Evolutionary conservation across 176 grass and related monocot genomes (phyloP).

Genomic region (Zoysia japonica): DNA sequence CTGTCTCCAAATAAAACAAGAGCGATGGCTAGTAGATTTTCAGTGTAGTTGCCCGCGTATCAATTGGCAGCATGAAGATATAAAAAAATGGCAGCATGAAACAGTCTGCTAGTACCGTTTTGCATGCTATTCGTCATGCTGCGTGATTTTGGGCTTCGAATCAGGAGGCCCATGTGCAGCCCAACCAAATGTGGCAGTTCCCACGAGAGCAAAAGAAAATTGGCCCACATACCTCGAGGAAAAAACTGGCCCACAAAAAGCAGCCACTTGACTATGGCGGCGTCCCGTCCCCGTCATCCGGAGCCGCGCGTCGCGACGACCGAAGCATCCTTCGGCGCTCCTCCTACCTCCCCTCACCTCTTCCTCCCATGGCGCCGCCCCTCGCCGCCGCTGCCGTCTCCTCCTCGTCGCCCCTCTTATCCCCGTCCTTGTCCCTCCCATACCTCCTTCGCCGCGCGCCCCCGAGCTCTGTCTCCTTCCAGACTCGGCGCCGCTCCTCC

Average conservation of each 20-base stretch:
- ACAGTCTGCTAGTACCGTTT: too few relatives aligned
- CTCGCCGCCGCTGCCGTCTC: slow-evolving; percentile 16
- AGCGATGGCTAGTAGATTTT: too few relatives aligned
- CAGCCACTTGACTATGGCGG: background rate
- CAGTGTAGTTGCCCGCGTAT: too few relatives aligned
- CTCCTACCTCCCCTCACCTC: background rate
- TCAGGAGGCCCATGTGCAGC: too few relatives aligned
- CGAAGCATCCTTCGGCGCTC: slow-evolving; percentile 34
- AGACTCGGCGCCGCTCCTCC: slow-evolving; percentile 4
- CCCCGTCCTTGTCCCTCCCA: slow-evolving; percentile 20
- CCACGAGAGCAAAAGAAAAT: too few relatives aligned
- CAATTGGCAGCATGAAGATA: too few relatives aligned
- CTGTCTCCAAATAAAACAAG: too few relatives aligned
- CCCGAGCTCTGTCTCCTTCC: slow-evolving; percentile 23
- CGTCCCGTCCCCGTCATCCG: slow-evolving; percentile 35
- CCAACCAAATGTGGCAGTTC: too few relatives aligned
- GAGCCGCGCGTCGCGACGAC: slow-evolving; percentile 24
- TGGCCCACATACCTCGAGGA: background rate
- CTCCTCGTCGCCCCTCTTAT: slow-evolving; percentile 35
- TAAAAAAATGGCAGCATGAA: too few relatives aligned
- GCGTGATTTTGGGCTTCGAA: too few relatives aligned
- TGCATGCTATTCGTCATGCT: too few relatives aligned
- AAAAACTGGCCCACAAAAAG: background rate
- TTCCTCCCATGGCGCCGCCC: slow-evolving; percentile 41
- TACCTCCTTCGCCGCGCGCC: background rate